Conservation (phyloP, 148 eudicot genomes). For the Rhododendron mucronatum region DNA sequence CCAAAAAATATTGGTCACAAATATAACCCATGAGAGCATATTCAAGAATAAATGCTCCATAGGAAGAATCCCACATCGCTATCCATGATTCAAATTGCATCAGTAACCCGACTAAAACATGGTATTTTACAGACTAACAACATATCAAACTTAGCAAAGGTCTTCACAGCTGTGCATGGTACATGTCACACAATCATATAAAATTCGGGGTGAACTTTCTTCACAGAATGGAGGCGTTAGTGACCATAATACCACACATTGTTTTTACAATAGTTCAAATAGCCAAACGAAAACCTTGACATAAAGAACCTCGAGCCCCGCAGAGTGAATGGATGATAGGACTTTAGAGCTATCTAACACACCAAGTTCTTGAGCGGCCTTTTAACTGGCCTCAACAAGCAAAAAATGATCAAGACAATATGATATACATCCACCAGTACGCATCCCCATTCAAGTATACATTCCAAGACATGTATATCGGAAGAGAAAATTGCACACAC, state of each 20-base stretch:
- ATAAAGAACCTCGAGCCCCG: background rate
- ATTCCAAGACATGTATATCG: background rate
- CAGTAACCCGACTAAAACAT: background rate
- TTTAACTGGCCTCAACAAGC: conserved; percentile 2
- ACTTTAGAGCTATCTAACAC: background rate
- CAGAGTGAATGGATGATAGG: background rate
- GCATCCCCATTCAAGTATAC: background rate
- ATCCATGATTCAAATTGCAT: background rate
- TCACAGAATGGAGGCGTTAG: background rate
- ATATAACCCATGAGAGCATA: background rate
- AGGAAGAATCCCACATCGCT: background rate
- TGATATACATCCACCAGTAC: background rate
- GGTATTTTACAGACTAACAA: background rate
- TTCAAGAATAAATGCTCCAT: background rate
- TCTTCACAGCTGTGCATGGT: background rate
- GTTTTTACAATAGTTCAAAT: background rate
- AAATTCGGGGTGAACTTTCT: background rate
- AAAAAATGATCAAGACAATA: background rate
- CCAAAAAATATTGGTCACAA: conserved; percentile 5
- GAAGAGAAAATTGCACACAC: background rate
- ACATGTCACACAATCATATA: background rate
- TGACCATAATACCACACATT: background rate
- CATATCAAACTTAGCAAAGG: background rate
- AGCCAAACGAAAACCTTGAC: background rate
- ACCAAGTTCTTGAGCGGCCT: background rate